Conservation (phyloP, 495 filamentous ascomycete species). For the Daldinia decipiens region DNA sequence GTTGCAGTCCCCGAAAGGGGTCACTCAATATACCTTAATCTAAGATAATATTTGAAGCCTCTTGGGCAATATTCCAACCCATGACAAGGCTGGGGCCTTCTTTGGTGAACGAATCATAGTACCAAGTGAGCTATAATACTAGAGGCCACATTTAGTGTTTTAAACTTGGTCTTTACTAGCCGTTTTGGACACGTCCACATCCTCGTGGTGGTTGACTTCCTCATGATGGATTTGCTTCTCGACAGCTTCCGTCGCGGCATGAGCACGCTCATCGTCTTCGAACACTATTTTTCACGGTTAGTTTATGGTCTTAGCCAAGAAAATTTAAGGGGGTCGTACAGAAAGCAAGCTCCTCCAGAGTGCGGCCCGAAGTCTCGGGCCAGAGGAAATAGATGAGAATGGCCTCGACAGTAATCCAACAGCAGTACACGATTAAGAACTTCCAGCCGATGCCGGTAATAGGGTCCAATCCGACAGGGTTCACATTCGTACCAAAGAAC, state of each 20-base stretch:
- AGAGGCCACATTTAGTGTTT: not conserved
- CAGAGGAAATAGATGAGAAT: constrained; percentile 67
- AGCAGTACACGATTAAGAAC: constrained; percentile 70
- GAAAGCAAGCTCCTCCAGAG: constrained; percentile 70
- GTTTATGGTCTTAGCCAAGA: not conserved
- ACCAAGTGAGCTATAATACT: not conserved
- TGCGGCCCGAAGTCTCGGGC: constrained; percentile 67
- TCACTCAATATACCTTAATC: not conserved
- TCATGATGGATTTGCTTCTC: constrained; percentile 57
- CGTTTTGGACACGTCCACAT: constrained; percentile 31
- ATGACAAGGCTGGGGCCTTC: not conserved
- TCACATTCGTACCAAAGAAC: constrained; percentile 72
- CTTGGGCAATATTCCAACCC: not conserved
- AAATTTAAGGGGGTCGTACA: constrained; percentile 48
- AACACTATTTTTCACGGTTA: constrained; percentile 57
- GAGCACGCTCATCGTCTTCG: constrained; percentile 61
- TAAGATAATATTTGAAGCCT: not conserved
- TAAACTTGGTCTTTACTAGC: constrained; percentile 37
- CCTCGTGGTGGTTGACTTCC: constrained; percentile 28
- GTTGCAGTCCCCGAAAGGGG: not conserved
- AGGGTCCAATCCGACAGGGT: constrained; percentile 67
- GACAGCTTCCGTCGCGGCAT: constrained; percentile 58
- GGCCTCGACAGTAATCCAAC: constrained; percentile 65
- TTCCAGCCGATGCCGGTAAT: constrained; percentile 65
- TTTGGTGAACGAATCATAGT: too few species aligned